Conservation (phyloP, 2,329 filamentous ascomycete genomes). For the Cryoendolithus antarcticus region DNA sequence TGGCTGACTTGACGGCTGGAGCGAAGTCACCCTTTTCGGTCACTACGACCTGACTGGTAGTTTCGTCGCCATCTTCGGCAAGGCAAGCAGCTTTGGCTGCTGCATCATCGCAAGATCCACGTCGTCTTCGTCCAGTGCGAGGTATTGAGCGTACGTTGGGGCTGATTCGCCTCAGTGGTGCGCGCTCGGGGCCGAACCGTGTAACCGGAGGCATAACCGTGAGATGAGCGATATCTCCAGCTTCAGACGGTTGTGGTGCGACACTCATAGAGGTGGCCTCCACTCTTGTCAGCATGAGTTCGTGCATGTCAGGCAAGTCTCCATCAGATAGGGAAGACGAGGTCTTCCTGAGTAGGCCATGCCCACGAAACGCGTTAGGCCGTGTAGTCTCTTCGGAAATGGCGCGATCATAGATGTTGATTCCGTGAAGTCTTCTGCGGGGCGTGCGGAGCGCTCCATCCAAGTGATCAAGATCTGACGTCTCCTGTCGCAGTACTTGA, state of each 20-base stretch:
- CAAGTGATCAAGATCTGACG: conserved; percentile 32
- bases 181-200: neutral
- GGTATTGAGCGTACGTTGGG: conserved; percentile 11
- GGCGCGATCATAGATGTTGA: too few relatives aligned
- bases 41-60: conserved; percentile 7
- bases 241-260: too few relatives aligned
- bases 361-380: too few relatives aligned
- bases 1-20: neutral
- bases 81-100: conserved; percentile 13
- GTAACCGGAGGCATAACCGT: too few relatives aligned
- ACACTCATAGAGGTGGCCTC: too few relatives aligned
- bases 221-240: too few relatives aligned
- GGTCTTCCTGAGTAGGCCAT: too few relatives aligned
- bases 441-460: conserved; percentile 3
- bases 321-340: too few relatives aligned
- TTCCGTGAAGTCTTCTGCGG: neutral
- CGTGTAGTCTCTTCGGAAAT: too few relatives aligned
- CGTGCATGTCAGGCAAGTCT: too few relatives aligned
- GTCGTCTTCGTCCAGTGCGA: neutral
- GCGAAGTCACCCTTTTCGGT: conserved; percentile 1
- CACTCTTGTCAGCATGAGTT: too few relatives aligned
- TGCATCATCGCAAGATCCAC: conserved; percentile 6
- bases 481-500: conserved; percentile 23
- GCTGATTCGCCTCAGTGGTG: conserved; percentile 11
- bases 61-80: conserved; percentile 19